phyloP scores from a whole-genome alignment of 2,329 filamentous ascomycete species.

The Calonectria fujianensis region DNA sequence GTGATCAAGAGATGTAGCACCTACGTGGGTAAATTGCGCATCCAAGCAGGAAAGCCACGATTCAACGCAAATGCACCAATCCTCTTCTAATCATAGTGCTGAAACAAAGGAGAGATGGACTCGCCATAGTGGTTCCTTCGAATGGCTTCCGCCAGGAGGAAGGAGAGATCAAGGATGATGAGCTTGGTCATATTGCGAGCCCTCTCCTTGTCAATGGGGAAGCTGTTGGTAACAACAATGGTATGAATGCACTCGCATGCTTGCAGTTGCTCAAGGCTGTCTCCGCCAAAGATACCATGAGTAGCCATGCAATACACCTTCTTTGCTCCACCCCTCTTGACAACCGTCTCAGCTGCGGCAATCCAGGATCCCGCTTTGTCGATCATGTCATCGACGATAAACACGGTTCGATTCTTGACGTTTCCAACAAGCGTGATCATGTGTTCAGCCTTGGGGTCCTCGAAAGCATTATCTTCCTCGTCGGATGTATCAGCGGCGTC shows the following conservation, averaged over 20 bases:
- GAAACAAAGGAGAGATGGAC: conserved; percentile 82
- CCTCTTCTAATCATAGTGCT: conserved; percentile 75
- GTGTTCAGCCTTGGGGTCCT: conserved; percentile 88
- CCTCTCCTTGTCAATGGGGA: conserved; percentile 88
- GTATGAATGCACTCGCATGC: conserved; percentile 94
- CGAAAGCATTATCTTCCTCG: conserved; percentile 93
- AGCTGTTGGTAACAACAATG: conserved; percentile 97
- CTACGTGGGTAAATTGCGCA: conserved; percentile 30
- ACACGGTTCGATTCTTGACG: conserved; percentile 89
- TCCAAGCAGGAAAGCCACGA: not conserved
- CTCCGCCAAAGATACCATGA: conserved; percentile 93
- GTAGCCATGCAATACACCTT: conserved; percentile 99
- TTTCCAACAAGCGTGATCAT: conserved; percentile 99
- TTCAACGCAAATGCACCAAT: conserved; percentile 16
- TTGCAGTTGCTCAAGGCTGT: conserved; percentile 92
- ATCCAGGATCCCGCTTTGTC: conserved; percentile 98
- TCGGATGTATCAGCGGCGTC: conserved; percentile 90
- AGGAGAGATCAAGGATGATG: conserved; percentile 91
- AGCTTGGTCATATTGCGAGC: conserved; percentile 85
- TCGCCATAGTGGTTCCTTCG: conserved; percentile 97
- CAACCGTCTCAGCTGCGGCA: conserved; percentile 95
- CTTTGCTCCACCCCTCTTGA: conserved; percentile 92
- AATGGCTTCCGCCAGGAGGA: conserved; percentile 92
- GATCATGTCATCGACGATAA: conserved; percentile 99
- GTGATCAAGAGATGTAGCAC: conserved; percentile 44